phyloP scores from a whole-genome alignment of 2,329 filamentous ascomycete genomes.

The Fusarium tjaetaba region DNA sequence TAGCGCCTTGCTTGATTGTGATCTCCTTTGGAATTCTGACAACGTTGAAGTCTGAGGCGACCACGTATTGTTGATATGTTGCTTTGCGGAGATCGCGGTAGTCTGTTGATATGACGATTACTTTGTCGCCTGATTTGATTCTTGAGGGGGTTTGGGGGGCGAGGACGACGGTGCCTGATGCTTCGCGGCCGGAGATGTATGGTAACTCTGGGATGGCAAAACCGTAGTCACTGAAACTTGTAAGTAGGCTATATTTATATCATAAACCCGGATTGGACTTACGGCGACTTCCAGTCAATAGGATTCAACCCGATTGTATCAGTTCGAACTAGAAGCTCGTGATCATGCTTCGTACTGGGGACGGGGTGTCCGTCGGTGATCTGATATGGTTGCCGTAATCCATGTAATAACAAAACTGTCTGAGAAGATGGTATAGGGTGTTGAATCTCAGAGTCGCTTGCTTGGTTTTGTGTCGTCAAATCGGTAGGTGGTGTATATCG shows the following conservation, averaged over 20 bases:
- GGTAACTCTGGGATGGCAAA: conserved; percentile 75
- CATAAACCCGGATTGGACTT: accelerated
- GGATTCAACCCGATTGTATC: conserved; percentile 77
- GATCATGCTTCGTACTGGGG: conserved; percentile 49
- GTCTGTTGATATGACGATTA: conserved; percentile 76
- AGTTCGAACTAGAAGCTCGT: conserved; percentile 71
- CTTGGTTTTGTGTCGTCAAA: background rate
- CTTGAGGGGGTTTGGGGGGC: conserved; percentile 52
- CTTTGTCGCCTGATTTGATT: conserved; percentile 65
- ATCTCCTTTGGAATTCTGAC: conserved; percentile 67
- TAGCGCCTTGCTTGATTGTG: conserved; percentile 65
- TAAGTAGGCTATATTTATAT: accelerated
- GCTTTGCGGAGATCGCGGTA: conserved; percentile 78
- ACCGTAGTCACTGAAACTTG: conserved; percentile 67
- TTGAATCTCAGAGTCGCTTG: background rate
- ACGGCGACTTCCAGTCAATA: conserved; percentile 79
- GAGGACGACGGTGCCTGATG: conserved; percentile 71
- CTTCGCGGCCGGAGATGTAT: conserved; percentile 75
- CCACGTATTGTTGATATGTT: conserved; percentile 75
- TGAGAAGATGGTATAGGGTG: conserved; percentile 48
- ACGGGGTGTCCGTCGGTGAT: conserved; percentile 56
- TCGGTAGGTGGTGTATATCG: conserved; percentile 7
- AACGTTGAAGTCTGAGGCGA: conserved; percentile 72
- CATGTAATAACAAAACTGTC: conserved; percentile 61
- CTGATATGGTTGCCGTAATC: conserved; percentile 59